Evolutionary conservation across 2,329 filamentous ascomycete genomes (phyloP).

Genomic region (Ophiostoma piceae): DNA sequence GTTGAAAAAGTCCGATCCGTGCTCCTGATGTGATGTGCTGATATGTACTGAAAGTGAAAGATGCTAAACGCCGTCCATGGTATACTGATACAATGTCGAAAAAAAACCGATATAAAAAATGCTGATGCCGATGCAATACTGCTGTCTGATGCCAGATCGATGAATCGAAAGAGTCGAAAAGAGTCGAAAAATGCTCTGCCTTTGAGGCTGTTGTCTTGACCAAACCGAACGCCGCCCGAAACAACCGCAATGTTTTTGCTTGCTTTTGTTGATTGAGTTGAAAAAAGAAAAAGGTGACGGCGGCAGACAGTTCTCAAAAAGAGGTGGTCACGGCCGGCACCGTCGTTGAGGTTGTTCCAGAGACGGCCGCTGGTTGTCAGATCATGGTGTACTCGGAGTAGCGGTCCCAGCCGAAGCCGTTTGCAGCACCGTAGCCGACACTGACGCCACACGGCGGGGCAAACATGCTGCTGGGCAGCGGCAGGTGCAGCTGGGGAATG

Average conservation of each 20-base stretch:
- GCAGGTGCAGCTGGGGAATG: slow-evolving; percentile 69
- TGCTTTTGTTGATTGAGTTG: slow-evolving; percentile 12
- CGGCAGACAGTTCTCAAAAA: background rate
- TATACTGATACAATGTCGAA: slow-evolving; percentile 15
- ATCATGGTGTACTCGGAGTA: slow-evolving; percentile 82
- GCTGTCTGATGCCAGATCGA: slow-evolving; percentile 27
- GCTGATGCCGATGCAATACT: background rate
- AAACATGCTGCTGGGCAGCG: slow-evolving; percentile 74
- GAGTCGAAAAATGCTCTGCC: background rate
- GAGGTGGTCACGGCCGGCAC: slow-evolving; percentile 24
- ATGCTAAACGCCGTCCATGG: slow-evolving; percentile 18
- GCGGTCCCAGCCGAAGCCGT: slow-evolving; percentile 78
- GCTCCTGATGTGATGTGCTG: slow-evolving; percentile 22
- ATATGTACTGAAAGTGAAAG: background rate
- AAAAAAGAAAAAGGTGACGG: background rate
- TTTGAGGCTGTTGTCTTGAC: slow-evolving; percentile 11
- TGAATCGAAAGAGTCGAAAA: slow-evolving; percentile 3
- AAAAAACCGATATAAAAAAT: slow-evolving; percentile 6
- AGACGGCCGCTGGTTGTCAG: slow-evolving; percentile 60
- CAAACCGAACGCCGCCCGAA: slow-evolving; percentile 27
- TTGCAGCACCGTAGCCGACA: slow-evolving; percentile 56
- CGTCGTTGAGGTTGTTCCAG: slow-evolving; percentile 36
- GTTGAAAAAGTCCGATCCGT: slow-evolving; percentile 21
- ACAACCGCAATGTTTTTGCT: slow-evolving; percentile 22
- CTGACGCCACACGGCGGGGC: slow-evolving; percentile 78